Conservation (phyloP, 441 rosid genomes). For the Jatropha multifida region DNA sequence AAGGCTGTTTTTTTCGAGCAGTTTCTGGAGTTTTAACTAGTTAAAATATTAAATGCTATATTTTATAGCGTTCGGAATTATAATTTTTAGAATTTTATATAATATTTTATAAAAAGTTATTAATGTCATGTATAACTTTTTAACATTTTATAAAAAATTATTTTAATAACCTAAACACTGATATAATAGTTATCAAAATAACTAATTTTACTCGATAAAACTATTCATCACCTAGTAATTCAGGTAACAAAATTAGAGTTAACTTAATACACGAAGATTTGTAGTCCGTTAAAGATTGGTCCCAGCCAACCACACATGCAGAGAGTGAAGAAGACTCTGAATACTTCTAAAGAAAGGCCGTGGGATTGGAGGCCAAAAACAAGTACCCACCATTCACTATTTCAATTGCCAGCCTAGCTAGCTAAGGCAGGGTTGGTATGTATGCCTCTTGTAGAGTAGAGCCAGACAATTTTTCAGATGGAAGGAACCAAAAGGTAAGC, state of each 20-base stretch:
- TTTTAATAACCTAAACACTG: too few relatives aligned
- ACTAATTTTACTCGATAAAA: neutral
- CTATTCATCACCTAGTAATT: neutral
- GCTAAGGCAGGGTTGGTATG: slow-evolving; percentile 24
- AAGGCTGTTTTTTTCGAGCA: too few relatives aligned
- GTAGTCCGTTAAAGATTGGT: slow-evolving; percentile 26
- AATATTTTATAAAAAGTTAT: too few relatives aligned
- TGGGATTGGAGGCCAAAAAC: slow-evolving; percentile 3
- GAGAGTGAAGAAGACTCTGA: neutral
- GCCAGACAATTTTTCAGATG: slow-evolving; percentile 19
- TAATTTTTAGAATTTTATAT: too few relatives aligned
- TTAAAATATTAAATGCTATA: too few relatives aligned
- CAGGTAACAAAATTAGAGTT: neutral
- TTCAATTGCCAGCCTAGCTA: slow-evolving; percentile 42
- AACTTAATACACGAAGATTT: slow-evolving; percentile 1
- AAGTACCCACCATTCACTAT: slow-evolving; percentile 18
- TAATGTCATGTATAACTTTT: too few relatives aligned
- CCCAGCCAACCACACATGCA: slow-evolving; percentile 20
- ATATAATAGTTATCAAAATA: too few relatives aligned
- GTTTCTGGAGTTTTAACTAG: too few relatives aligned
- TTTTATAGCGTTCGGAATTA: too few relatives aligned
- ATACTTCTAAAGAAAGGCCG: too few relatives aligned
- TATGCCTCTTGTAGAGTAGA: slow-evolving; percentile 1
- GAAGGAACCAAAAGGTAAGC: slow-evolving; percentile 26
- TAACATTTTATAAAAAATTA: too few relatives aligned